Evolutionary conservation across 257 asterid genomes (phyloP), one percentile per base, ranked within the genome.

Genomic region (Nicotiana benthamiana): DNA sequence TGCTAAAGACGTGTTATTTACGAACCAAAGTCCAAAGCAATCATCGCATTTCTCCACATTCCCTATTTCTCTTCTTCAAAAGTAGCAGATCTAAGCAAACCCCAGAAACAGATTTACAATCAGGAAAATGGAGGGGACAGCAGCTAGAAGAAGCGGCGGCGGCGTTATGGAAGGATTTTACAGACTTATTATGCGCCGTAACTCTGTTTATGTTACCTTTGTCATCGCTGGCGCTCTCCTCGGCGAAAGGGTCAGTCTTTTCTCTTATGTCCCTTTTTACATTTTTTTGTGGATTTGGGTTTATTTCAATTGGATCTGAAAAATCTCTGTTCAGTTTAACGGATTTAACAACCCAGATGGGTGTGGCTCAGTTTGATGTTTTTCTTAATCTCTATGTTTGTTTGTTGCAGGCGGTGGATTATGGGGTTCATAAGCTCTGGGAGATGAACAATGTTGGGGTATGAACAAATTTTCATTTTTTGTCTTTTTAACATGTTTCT

Each of bases 161-260:
- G 96, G 95, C 20, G 83, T 86, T 61, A 83, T 90, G 88, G 98
- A 95, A 82, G 94, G 95, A 57, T 53, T 95, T 79, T 95, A 95
- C 88, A 85, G 92, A 52, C 54, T 93, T 60, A 56, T 95, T 76
- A 90, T 95, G 98, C 97, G 98, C 82, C 94, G 98, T 13, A 93
- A 91, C 80, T 90, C 98, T 40, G 87, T 94, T 64, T 91, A 91
- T 76, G 97, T 89, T 28, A 80, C 78, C 54, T 64, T 79, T 68
- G 77, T 79, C 82, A 64, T 79, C 34, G 77, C 82, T 15, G 82
- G 82, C 15, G 77, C 82, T 79, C 51, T 79, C 5, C 77, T 79
- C 17, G 77, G 54, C 5, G 82, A 79, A 79, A 34, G 82, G 82
- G 81, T 62, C 48, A 51, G 91, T 82, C 57, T 6, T 34, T 40